Conservation (phyloP, 202 grass and related monocot species). For the Setaria italica region DNA sequence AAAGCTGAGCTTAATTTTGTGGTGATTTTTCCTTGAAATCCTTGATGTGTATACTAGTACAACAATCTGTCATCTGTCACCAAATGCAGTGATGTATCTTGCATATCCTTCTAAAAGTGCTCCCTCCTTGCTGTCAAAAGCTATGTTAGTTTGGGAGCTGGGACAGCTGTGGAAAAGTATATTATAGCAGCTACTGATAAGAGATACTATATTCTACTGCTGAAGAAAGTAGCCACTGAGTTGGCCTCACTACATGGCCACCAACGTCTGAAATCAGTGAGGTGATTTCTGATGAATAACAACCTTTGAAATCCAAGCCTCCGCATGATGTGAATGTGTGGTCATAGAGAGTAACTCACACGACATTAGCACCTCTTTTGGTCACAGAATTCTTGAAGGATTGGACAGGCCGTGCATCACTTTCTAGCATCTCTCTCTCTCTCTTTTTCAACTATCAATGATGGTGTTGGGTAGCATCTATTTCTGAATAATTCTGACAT, state of each 20-base stretch:
- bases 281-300: constrained; percentile 39
- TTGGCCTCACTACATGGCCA: constrained; percentile 39
- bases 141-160: constrained; percentile 24
- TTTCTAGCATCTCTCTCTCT: not conserved
- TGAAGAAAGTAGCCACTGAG: constrained; percentile 32
- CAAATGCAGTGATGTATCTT: constrained; percentile 28
- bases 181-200: constrained; percentile 35
- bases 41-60: constrained; percentile 3
- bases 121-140: constrained; percentile 32
- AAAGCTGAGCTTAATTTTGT: not conserved
- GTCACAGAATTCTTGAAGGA: constrained; percentile 6
- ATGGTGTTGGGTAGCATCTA: constrained; percentile 18
- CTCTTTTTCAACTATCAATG: constrained; percentile 5
- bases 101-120: constrained; percentile 27
- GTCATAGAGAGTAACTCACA: constrained; percentile 40
- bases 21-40: constrained; percentile 5
- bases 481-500: not conserved
- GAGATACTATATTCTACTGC: constrained; percentile 38
- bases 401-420: constrained; percentile 13
- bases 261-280: constrained; percentile 36
- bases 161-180: constrained; percentile 48
- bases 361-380: constrained; percentile 6
- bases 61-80: constrained; percentile 26
- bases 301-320: constrained; percentile 23
- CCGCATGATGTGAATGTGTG: constrained; percentile 26